A percentile compares a stretch with the other conserved stretches of the same genome.
phyloP scores from a whole-genome alignment of 2,329 filamentous ascomycete genomes.

The Xylariomycetidae sp. region DNA sequence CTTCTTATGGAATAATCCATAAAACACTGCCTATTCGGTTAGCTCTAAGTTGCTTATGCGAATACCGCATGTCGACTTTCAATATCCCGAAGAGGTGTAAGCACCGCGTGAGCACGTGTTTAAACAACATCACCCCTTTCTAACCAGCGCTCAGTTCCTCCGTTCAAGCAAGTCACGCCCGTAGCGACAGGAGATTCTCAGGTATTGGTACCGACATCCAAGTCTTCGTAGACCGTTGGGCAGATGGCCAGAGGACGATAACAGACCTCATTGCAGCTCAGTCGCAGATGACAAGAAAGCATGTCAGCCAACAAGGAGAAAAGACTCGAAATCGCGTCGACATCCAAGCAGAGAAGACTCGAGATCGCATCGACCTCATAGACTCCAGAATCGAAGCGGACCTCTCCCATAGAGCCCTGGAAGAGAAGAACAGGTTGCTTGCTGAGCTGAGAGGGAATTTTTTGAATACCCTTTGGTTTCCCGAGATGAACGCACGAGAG shows the following conservation, averaged over 20 bases:
- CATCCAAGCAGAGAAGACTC: no score
- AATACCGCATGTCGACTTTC: no score
- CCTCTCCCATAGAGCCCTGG: constrained; percentile 1
- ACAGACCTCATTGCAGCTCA: constrained; percentile 4
- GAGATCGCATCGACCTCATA: no score
- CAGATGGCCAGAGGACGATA: constrained; percentile 8
- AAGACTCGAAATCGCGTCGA: constrained; percentile 2
- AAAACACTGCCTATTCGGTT: no score
- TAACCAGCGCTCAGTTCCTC: constrained; percentile 6
- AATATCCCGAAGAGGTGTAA: no score
- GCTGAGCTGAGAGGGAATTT: constrained; percentile 3
- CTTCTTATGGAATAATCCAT: no score
- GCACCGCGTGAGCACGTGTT: no score
- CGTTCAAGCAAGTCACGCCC: constrained; percentile 5
- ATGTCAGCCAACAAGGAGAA: constrained; percentile 5
- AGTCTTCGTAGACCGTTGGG: constrained; percentile 8
- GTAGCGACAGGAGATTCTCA: constrained; percentile 2
- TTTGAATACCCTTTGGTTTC: constrained; percentile 8
- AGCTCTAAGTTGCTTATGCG: no score
- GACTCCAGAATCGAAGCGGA: background rate
- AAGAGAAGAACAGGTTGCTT: no score
- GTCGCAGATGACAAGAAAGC: constrained; percentile 4
- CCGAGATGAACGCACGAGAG: constrained; percentile 11
- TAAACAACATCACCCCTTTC: no score
- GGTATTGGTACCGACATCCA: constrained; percentile 3